Evolutionary conservation across 2,329 filamentous ascomycete genomes (phyloP), one percentile per base, ranked within the genome.

Genomic region (Xylaria hypoxylon): DNA sequence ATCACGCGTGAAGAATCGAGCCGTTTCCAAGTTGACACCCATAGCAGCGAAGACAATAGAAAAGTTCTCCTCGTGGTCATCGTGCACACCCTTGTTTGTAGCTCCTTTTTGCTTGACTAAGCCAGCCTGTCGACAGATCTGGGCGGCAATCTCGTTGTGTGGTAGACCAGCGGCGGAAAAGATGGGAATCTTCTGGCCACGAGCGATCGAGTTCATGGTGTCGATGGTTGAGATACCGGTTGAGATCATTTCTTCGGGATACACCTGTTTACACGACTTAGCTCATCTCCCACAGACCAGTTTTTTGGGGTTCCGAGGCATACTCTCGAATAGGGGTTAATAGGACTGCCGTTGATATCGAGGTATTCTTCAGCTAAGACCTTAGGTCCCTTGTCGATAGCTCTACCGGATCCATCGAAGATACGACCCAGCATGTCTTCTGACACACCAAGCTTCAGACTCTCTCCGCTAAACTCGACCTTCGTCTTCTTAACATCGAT

Each of bases 401-500:
- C 92, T 81, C 95, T 92, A 78, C 96, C 96, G 68, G 96, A 98
- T 77, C 96, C 96, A 84, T 99, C 94, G 79, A 99, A 99, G 81
- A 98, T 94, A 85, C 96, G 95, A 72, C 96, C 96, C 82, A 99
- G 84, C 96, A 99, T 99, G 85, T 99, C 96, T 84, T 99, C 96
- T 59, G 96, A 98, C 67, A 99, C 96, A 81, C 96, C 96, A 59
- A 99, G 92, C 88, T 98, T 98, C 85, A 99, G 85, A 84, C 93
- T 98, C 84, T 97, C 89, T 68, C 96, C 96, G 35, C 92, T 96
- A 81, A 99, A 98, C 80, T 99, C 93, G 80, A 99, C 95, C 87
- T 92, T 96, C 62, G 95, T 97, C 94, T 98, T 99, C 88, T 98
- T 97, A 72, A 99, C 96, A 87, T 99, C 96, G 80, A 99, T 96